Evolutionary conservation across 352 stramenopile genomes (phyloP), one percentile per base, ranked within the genome.

Genomic region (Peronosclerospora sorghi): DNA sequence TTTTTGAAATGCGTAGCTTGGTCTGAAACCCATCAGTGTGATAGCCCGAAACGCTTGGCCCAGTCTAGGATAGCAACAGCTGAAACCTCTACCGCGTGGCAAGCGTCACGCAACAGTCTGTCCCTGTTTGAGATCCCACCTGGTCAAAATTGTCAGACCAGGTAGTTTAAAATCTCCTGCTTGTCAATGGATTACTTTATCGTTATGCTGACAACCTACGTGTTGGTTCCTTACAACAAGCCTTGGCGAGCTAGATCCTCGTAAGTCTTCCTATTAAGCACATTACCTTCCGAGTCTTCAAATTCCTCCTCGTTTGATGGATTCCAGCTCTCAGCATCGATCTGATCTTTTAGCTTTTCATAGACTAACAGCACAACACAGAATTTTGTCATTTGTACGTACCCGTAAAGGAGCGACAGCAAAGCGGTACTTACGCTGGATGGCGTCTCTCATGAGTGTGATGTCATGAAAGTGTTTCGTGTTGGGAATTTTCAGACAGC

Each of bases 401-500:
- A 9, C 18, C 26, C 55, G 20, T 28, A 35, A 29, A 46, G 14
- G 26, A 34, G 23, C 2, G 56, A 15, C 5, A 10, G 41, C 14
- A 56, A 48, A 9, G 15, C 15, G 26, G 21, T 17, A 66, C 72
- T 47, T 72, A 88, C 73, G 36, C 34, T 81, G 68, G 35, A 86
- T 89, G 23, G 94, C 95, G 65, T 99, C 96, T 42, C 95, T 90
- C 65, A 99, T 99, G 41, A 94, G 87, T 19, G 87, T 98, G 32
- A 99, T 98, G 41, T 98, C 96, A 71, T 99, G 95, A 66, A 99
- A 99, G 58, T 99, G 96, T 55, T 98, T 98, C 12, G 95, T 99
- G 68, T 99, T 99, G 5, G 96, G 96, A 64, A 99, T 99, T 24
- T 94, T 94, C 23, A 99, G 73, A 58, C 93, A 98, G 21, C 90